Percentiles rank a stretch among this genome's conserved stretches.
Evolutionary conservation across 805 yeast species (phyloP).

Genomic region (Wickerhamomyces alni): DNA sequence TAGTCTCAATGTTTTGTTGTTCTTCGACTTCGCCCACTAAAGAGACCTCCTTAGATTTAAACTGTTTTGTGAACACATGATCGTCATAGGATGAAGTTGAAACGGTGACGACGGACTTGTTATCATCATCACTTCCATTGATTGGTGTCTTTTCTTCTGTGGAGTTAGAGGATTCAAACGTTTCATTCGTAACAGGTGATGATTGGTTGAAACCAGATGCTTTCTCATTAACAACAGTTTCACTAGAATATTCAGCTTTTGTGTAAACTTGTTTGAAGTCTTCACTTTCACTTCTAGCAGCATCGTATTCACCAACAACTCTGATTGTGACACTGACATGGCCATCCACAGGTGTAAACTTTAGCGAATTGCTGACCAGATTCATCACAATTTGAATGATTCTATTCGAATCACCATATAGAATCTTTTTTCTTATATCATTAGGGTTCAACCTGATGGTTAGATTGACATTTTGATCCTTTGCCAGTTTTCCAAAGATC

Average conservation of each 20-base stretch:
- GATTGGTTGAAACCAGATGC: not conserved
- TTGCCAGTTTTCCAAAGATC: conserved; percentile 75
- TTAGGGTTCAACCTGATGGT: conserved; percentile 60
- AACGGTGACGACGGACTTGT: conserved; percentile 15
- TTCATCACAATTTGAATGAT: conserved; percentile 91
- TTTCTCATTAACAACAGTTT: conserved; percentile 1
- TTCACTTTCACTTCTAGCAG: conserved; percentile 34
- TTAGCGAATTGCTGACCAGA: conserved; percentile 81
- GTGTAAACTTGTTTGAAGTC: conserved; percentile 43
- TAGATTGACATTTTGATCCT: conserved; percentile 68
- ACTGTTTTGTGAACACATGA: conserved; percentile 37
- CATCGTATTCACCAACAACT: conserved; percentile 69
- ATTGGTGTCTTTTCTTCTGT: not conserved
- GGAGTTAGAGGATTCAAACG: not conserved
- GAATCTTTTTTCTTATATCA: conserved; percentile 50
- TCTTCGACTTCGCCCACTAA: not conserved
- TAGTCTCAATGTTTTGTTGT: conserved; percentile 12
- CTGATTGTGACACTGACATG: conserved; percentile 59
- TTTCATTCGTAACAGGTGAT: not conserved
- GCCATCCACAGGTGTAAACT: conserved; percentile 90
- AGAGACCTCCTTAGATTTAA: conserved; percentile 23
- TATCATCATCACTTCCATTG: conserved; percentile 5
- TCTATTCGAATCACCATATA: conserved; percentile 86
- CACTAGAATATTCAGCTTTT: conserved; percentile 12
- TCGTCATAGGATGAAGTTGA: conserved; percentile 36